These are phyloP conservation scores for Aspergillus transmontanensis DNA, from an alignment of 2,329 filamentous ascomycete species.

Conservation along the genomic window DNA sequence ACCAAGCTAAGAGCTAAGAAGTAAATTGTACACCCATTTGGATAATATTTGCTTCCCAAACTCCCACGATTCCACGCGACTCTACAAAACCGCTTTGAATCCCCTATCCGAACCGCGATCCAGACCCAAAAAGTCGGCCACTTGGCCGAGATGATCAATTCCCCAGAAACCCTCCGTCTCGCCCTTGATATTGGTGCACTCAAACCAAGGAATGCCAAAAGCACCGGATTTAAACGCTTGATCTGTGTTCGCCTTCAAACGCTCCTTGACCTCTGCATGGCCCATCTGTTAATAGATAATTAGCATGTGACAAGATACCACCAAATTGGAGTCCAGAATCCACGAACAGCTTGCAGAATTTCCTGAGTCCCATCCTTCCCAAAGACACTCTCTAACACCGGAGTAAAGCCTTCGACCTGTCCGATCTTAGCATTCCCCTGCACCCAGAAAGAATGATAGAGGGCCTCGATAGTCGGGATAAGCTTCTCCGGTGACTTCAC, in stretches of 20 bases:
- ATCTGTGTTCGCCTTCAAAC: slow-evolving; percentile 54
- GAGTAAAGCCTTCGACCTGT: slow-evolving; percentile 47
- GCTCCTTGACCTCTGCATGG: slow-evolving; percentile 49
- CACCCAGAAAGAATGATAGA: slow-evolving; percentile 58
- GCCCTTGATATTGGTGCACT: slow-evolving; percentile 57
- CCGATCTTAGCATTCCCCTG: slow-evolving; percentile 48
- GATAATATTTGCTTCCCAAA: background rate
- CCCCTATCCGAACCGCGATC: slow-evolving; percentile 39
- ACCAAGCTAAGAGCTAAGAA: background rate
- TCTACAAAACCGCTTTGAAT: slow-evolving; percentile 32
- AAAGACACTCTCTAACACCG: slow-evolving; percentile 49
- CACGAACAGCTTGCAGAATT: slow-evolving; percentile 45
- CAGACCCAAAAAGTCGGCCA: slow-evolving; percentile 56
- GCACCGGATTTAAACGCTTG: slow-evolving; percentile 55
- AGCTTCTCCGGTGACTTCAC: slow-evolving; percentile 47
- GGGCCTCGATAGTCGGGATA: slow-evolving; percentile 43
- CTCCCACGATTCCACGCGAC: background rate
- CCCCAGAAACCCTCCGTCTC: slow-evolving; percentile 61
- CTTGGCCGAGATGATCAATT: slow-evolving; percentile 61
- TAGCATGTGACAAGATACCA: background rate
- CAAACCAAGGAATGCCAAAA: slow-evolving; percentile 65
- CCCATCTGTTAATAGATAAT: slow-evolving; percentile 20
- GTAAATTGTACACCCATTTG: background rate
- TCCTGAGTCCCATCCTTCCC: slow-evolving; percentile 47
- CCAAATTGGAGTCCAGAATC: background rate